These are phyloP conservation scores for Annulohypoxylon nitens DNA, from an alignment of 495 filamentous ascomycete genomes.

Conservation along the genomic window DNA sequence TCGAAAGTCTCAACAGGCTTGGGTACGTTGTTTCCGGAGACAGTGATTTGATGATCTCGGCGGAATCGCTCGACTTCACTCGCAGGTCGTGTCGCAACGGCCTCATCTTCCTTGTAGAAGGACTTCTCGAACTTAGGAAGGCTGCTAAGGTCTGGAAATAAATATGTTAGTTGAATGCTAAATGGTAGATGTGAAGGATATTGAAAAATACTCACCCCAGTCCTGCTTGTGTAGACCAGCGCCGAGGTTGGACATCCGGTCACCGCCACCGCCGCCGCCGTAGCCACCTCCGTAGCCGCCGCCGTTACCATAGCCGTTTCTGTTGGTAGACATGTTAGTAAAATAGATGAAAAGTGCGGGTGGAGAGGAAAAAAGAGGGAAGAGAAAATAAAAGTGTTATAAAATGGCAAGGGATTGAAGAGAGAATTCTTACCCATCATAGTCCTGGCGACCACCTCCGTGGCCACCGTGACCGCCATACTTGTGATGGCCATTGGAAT, in stretches of 20 bases:
- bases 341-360: neutral
- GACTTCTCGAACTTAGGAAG: slow-evolving; percentile 98
- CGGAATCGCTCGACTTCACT: slow-evolving; percentile 90
- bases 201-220: slow-evolving; percentile 75
- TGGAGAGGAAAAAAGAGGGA: neutral
- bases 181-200: neutral
- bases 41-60: slow-evolving; percentile 79
- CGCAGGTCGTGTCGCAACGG: slow-evolving; percentile 77
- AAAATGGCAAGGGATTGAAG: neutral
- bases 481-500: slow-evolving; percentile 62
- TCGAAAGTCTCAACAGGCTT: slow-evolving; percentile 97
- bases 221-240: slow-evolving; percentile 84
- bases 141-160: slow-evolving; percentile 72
- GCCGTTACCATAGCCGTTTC: slow-evolving; percentile 59
- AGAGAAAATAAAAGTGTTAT: neutral
- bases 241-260: slow-evolving; percentile 94
- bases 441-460: slow-evolving; percentile 52
- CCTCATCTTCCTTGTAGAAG: slow-evolving; percentile 95
- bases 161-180: slow-evolving; percentile 37
- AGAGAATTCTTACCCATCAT: slow-evolving; percentile 50
- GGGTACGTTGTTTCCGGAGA: slow-evolving; percentile 82
- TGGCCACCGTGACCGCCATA: slow-evolving; percentile 38
- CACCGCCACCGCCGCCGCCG: slow-evolving; percentile 77
- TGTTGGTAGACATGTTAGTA: slow-evolving; percentile 42
- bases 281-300: slow-evolving; percentile 67